Base-by-base conservation (phyloP, 805 yeast species). In the Priceomyces carsonii region DNA sequence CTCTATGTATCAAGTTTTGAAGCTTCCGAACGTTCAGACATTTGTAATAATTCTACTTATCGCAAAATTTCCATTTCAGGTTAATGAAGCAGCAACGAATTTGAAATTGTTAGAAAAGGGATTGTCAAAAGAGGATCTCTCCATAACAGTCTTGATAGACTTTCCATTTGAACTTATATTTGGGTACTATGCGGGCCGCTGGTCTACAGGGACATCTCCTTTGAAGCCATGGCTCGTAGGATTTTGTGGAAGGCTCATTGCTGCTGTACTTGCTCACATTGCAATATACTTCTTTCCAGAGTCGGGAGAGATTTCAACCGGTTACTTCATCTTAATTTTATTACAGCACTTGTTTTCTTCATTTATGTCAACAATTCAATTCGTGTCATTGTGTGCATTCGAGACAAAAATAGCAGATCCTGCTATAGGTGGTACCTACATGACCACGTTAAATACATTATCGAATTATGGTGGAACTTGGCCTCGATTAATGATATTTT, bases 401-500 rank as follows among this genome's bases (percentile, higher is more conserved):
- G 97, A 91, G 62, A 91, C 97, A 3, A 80, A 82, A 48, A 85
- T 93, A 36, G 96, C 99, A 2, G 99, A 93, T 56, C 98, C 99
- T 0, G 63, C 80, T 13, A 86, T 93, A 50, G 99, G 99, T 12
- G 99, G 99, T 1, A 93, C 99, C 0, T 93, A 93, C 59, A 91
- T 93, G 98, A 93, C 99, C 0, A 82, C 95, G 0, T 69, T 93
- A 39, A 93, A 93, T 60, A 93, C 99, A 0, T 69, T 93, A 31
- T 80, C 95, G 26, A 93, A 93, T 57, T 72, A 91, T 39, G 99
- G 99, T 16, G 99, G 99, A 8, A 93, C 95, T 28, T 93, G 99
- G 99, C 99, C 99, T 2, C 73, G 88, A 36, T 66, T 87, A n/a
- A 66, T 93, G 20, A 81, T 91, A 1, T 73, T 89, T 46, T 77